Evolutionary conservation across 495 filamentous ascomycete genomes (phyloP).

Genomic region (Aspergillus haitiensis): DNA sequence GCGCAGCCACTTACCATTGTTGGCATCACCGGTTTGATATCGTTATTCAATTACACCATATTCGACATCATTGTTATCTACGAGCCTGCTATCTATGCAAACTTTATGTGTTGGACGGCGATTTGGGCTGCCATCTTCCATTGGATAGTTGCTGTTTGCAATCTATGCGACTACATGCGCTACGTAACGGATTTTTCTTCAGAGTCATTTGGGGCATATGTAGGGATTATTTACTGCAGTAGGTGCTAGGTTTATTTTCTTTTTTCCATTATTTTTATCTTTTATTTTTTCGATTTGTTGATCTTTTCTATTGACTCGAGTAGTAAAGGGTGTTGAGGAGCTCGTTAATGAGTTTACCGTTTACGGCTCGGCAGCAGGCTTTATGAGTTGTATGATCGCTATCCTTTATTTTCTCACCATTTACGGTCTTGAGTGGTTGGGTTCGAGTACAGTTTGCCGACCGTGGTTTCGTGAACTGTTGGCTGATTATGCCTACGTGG

Average conservation of each 20-base stretch:
- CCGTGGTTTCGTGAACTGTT: slow-evolving; percentile 20
- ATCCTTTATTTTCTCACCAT: slow-evolving; percentile 25
- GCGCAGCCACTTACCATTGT: slow-evolving; percentile 76
- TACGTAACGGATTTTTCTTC: slow-evolving; percentile 75
- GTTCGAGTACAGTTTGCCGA: slow-evolving; percentile 21
- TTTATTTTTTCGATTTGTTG: no score
- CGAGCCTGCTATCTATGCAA: slow-evolving; percentile 61
- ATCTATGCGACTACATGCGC: slow-evolving; percentile 68
- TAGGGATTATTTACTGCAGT: slow-evolving; percentile 73
- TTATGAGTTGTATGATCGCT: slow-evolving; percentile 22
- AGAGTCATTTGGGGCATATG: slow-evolving; percentile 77
- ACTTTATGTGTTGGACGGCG: slow-evolving; percentile 76
- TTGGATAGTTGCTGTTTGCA: slow-evolving; percentile 66
- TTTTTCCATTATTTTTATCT: no score
- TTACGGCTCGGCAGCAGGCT: slow-evolving; percentile 17
- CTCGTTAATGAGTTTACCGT: slow-evolving; percentile 22
- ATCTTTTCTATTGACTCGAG: neutral
- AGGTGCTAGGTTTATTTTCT: slow-evolving; percentile 39
- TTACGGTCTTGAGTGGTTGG: slow-evolving; percentile 22
- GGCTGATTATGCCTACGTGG: slow-evolving; percentile 28
- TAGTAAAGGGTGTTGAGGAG: slow-evolving; percentile 28
- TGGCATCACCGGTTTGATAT: slow-evolving; percentile 77
- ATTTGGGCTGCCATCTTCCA: slow-evolving; percentile 72
- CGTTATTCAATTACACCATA: slow-evolving; percentile 76
- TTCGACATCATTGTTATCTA: slow-evolving; percentile 66